A percentile compares a stretch with the other conserved stretches of the same genome.
These are phyloP conservation scores for Saccharomycopsis javanensis DNA, from an alignment of 805 yeast genomes.

Conservation along the genomic window DNA sequence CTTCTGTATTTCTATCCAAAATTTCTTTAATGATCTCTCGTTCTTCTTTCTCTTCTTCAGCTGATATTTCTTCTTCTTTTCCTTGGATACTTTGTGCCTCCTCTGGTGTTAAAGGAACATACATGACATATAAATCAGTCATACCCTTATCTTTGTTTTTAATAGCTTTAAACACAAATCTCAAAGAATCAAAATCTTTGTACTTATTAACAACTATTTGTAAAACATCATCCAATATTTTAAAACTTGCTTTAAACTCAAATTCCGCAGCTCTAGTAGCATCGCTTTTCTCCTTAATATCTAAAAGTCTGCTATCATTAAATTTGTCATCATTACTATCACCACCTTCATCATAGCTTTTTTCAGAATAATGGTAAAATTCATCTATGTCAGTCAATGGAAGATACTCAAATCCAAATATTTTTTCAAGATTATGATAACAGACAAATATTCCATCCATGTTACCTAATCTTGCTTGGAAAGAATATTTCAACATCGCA, in stretches of 20 bases:
- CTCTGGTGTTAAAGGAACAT: slow-evolving; percentile 25
- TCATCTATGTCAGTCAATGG: slow-evolving; percentile 66
- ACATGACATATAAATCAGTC: slow-evolving; percentile 28
- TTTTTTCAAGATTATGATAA: slow-evolving; percentile 68
- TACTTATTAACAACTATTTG: slow-evolving; percentile 28
- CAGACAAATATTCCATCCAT: slow-evolving; percentile 97
- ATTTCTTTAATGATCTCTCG: slow-evolving; percentile 5
- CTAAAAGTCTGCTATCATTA: slow-evolving; percentile 19
- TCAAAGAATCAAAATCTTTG: slow-evolving; percentile 25
- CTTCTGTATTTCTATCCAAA: slow-evolving; percentile 11
- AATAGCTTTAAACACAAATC: slow-evolving; percentile 26
- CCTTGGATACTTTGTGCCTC: slow-evolving; percentile 23
- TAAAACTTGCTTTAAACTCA: slow-evolving; percentile 56
- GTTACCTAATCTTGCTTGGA: slow-evolving; percentile 90
- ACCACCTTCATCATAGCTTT: not conserved
- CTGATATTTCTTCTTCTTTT: slow-evolving; percentile 16
- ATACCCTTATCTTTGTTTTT: slow-evolving; percentile 16
- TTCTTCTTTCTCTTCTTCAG: slow-evolving; percentile 14
- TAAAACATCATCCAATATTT: slow-evolving; percentile 40
- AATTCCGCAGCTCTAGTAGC: slow-evolving; percentile 49
- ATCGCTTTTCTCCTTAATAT: slow-evolving; percentile 18
- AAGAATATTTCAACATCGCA: slow-evolving; percentile 70
- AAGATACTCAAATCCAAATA: slow-evolving; percentile 86
- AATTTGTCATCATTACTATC: slow-evolving; percentile 11
- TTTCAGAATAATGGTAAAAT: slow-evolving; percentile 35